Evolutionary conservation across 306 rosid species (phyloP), one percentile per base, ranked within the genome.

Genomic region (Rosa multiflora): DNA sequence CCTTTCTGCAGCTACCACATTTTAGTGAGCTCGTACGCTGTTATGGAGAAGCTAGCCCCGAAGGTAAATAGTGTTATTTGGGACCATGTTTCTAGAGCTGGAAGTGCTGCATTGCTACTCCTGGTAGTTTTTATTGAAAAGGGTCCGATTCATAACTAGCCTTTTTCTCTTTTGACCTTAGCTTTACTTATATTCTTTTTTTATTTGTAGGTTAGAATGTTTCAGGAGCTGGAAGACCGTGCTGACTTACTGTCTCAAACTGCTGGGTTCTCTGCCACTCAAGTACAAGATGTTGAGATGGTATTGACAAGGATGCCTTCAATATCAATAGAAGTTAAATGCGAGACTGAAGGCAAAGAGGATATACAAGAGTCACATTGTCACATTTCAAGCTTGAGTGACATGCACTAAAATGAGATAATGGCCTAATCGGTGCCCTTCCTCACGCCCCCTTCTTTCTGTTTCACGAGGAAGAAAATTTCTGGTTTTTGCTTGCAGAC

Each of bases 301-400:
- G 93, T 93, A 51, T 84, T 93, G 72, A 91, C 82, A 80, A 89
- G 87, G 87, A 92, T 95, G 97, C 98, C 99, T 59, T 87, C 92
- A 32, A 74, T 95, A 83, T 86, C 96, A 77, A 74, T 87, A 35
- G 91, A 90, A 2, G 88, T 86, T 67, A 83, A 88, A 56, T 91
- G 97, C 69, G 96, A 92, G 90, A 92, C 96, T 40, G 97, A 92
- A 86, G 98, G 99, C 4, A 94, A 95, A 90, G 97, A 93, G 87
- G 96, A 96, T 70, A 81, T 93, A 35, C 97, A 95, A 83, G 98
- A 93, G 98, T 40, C 98, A 95, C 75, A 84, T 91, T 63, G 96
- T 93, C 76, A 92, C 97, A 1, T 37, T 95, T 77, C 97, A 95
- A 56, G 91, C 97, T 29, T 91, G 97, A 97, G 86, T 92, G 80